These are phyloP conservation scores for Trichoderma hamatum DNA, from an alignment of 2,329 filamentous ascomycete species.

Conservation along the genomic window DNA sequence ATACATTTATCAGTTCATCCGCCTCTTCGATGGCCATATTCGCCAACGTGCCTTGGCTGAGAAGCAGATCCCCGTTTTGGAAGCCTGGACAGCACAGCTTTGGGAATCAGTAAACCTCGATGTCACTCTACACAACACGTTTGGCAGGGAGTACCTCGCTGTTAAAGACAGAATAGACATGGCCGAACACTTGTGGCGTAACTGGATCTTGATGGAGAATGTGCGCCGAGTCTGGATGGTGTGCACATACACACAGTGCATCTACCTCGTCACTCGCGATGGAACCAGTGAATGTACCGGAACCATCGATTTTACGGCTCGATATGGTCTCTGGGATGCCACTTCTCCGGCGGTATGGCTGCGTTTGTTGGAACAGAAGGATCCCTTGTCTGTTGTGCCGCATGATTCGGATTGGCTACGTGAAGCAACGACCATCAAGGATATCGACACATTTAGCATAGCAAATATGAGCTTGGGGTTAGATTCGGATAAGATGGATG, in stretches of 20 bases:
- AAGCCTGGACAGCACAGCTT: constrained; percentile 28
- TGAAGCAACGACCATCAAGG: background rate
- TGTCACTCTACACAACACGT: constrained; percentile 29
- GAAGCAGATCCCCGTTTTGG: constrained; percentile 23
- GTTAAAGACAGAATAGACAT: background rate
- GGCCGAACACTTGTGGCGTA: constrained; percentile 29
- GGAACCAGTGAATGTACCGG: constrained; percentile 30
- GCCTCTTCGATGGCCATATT: constrained; percentile 35
- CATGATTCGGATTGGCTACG: constrained; percentile 9
- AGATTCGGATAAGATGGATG: constrained; percentile 22
- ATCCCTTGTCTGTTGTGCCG: constrained; percentile 23
- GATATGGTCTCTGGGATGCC: constrained; percentile 36
- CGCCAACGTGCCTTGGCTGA: constrained; percentile 33
- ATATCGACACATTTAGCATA: constrained; percentile 24
- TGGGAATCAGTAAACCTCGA: constrained; percentile 29
- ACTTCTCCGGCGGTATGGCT: constrained; percentile 34
- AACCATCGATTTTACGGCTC: constrained; percentile 33
- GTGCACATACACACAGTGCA: constrained; percentile 27
- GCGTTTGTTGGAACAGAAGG: constrained; percentile 13
- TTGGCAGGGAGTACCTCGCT: constrained; percentile 2
- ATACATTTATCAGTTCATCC: constrained; percentile 32
- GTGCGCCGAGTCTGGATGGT: constrained; percentile 35
- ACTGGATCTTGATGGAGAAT: constrained; percentile 37
- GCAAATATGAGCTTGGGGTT: constrained; percentile 15
- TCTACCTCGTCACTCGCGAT: constrained; percentile 30